Conservation (phyloP, 192 early-diverging fungal genomes). For the Tieghemiomyces parasiticus region DNA sequence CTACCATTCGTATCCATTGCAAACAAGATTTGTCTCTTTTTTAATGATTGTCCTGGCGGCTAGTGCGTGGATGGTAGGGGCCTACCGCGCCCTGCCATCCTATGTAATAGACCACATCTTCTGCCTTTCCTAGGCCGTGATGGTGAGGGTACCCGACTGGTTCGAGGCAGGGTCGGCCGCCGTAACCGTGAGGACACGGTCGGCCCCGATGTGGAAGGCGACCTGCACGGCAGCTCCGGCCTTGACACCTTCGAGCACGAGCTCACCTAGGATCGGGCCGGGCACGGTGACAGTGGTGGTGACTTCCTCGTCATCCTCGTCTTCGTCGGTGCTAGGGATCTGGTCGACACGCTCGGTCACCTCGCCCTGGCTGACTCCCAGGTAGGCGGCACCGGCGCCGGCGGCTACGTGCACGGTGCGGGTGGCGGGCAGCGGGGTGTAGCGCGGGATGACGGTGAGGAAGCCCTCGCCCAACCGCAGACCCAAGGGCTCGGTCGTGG, state of each 20-base stretch:
- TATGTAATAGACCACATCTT: no score
- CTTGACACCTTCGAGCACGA: slow-evolving; percentile 23
- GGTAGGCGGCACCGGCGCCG: slow-evolving; percentile 45
- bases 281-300: slow-evolving; percentile 30
- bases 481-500: slow-evolving; percentile 55
- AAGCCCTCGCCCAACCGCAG: slow-evolving; percentile 56
- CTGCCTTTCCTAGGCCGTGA: no score
- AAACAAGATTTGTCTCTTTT: no score
- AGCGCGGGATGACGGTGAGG: slow-evolving; percentile 60
- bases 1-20: no score
- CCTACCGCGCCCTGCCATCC: no score
- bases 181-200: slow-evolving; percentile 25
- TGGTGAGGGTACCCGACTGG: background rate
- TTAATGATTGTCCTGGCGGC: no score
- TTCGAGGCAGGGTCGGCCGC: slow-evolving; percentile 16
- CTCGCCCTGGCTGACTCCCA: slow-evolving; percentile 80
- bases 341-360: slow-evolving; percentile 16
- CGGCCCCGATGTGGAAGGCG: slow-evolving; percentile 24
- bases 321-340: slow-evolving; percentile 31
- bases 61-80: no score
- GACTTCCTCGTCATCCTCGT: slow-evolving; percentile 39
- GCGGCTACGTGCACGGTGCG: slow-evolving; percentile 59
- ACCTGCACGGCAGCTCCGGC: slow-evolving; percentile 21
- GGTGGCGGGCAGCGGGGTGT: slow-evolving; percentile 74
- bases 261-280: slow-evolving; percentile 28